Evolutionary conservation across 148 eudicot species (phyloP).

Genomic region (Fagopyrum esculentum): DNA sequence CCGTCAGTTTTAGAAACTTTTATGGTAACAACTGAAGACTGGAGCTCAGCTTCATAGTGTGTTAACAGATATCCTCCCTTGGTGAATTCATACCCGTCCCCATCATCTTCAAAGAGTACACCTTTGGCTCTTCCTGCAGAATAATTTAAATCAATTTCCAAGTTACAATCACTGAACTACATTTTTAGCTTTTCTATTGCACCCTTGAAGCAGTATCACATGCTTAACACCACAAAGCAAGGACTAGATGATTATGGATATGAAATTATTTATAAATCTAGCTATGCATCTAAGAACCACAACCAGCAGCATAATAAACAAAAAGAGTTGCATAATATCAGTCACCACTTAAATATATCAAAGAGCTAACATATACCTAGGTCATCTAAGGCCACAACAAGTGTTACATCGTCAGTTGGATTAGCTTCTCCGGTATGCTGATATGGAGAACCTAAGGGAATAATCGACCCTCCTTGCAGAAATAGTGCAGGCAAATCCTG

Average conservation of each 20-base stretch:
- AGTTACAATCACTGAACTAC: conserved; percentile 10
- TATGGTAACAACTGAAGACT: conserved; percentile 65
- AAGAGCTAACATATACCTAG: conserved; percentile 38
- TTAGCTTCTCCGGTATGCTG: conserved; percentile 83
- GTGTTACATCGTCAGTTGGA: conserved; percentile 62
- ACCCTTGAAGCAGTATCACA: not conserved
- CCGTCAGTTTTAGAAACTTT: conserved; percentile 71
- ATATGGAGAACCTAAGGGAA: conserved; percentile 65
- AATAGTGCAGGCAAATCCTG: conserved; percentile 89
- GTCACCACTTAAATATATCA: not conserved
- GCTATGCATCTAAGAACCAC: not conserved
- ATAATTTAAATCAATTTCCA: not conserved
- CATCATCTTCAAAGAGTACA: conserved; percentile 87
- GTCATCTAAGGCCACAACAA: conserved; percentile 87
- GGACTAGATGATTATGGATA: not conserved
- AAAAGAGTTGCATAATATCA: not conserved
- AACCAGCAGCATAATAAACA: not conserved
- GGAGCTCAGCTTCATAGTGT: conserved; percentile 71
- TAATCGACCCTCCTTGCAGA: conserved; percentile 80
- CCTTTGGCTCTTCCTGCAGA: conserved; percentile 91
- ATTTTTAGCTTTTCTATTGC: not conserved
- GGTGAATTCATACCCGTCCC: conserved; percentile 90
- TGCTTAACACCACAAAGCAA: not conserved
- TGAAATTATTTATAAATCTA: not conserved
- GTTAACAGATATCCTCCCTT: conserved; percentile 71